phyloP scores from a whole-genome alignment of 2,329 filamentous ascomycete species.

The Allantophomopsis cytisporea region DNA sequence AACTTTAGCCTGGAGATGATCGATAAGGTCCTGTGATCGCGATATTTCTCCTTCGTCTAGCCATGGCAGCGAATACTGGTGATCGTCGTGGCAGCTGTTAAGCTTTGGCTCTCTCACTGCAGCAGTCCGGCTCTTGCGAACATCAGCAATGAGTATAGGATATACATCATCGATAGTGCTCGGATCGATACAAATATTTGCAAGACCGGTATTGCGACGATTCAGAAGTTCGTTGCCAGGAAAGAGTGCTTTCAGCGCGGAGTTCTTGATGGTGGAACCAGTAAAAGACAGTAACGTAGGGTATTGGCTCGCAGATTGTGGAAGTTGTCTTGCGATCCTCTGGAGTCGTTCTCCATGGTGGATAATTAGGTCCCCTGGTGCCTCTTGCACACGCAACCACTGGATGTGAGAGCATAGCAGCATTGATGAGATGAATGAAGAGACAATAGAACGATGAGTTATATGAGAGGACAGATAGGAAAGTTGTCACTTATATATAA shows the following conservation, averaged over 20 bases:
- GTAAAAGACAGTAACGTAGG: slow-evolving; percentile 6
- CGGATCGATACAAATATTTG: slow-evolving; percentile 6
- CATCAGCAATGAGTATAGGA: slow-evolving; percentile 8
- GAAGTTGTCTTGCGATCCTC: slow-evolving; percentile 6
- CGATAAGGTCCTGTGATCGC: slow-evolving; percentile 2
- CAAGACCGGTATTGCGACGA: slow-evolving; percentile 6
- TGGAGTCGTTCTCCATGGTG: slow-evolving; percentile 5
- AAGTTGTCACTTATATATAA: too few species aligned
- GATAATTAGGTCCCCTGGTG: slow-evolving; percentile 3
- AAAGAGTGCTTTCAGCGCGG: slow-evolving; percentile 5
- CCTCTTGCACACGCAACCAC: slow-evolving; percentile 6
- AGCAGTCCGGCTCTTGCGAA: slow-evolving; percentile 2
- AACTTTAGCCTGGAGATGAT: slow-evolving; percentile 6
- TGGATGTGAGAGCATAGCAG: slow-evolving; percentile 3
- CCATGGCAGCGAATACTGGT: slow-evolving; percentile 4
- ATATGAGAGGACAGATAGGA: too few species aligned
- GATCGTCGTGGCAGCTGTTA: slow-evolving; percentile 6
- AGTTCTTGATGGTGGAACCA: slow-evolving; percentile 4
- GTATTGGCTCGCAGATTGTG: slow-evolving; percentile 5
- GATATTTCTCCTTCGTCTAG: slow-evolving; percentile 1
- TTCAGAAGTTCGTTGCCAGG: slow-evolving; percentile 4
- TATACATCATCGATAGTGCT: slow-evolving; percentile 4
- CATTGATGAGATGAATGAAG: neutral
- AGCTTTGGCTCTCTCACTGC: slow-evolving; percentile 2
- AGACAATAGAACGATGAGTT: too few species aligned